Evolutionary conservation across 192 early-diverging fungal genomes (phyloP).

Genomic region (Backusella circina): DNA sequence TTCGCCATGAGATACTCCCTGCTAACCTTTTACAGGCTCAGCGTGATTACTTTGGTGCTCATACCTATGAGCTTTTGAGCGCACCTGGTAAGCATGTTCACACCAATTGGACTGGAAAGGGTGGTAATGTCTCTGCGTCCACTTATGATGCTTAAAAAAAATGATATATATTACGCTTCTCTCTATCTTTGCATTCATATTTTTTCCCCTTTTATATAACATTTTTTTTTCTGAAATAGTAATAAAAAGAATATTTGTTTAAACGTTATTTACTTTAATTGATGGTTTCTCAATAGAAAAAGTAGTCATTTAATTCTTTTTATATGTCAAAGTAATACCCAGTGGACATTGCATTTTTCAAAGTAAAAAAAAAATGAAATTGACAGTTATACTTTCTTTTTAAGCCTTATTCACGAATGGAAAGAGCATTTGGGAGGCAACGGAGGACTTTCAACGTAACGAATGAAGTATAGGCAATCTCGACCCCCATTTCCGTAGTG

Average conservation of each 20-base stretch:
- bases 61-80: conserved; percentile 87
- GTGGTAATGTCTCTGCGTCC: conserved; percentile 62
- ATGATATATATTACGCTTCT: not conserved
- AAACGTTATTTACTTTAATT: not conserved
- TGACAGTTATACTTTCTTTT: no score
- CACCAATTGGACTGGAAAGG: conserved; percentile 98
- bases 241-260: not conserved
- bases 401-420: no score
- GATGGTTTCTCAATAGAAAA: not conserved
- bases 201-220: not conserved
- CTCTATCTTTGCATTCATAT: not conserved
- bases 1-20: conserved; percentile 83
- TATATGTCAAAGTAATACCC: no score
- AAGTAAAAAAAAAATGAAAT: no score
- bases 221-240: not conserved
- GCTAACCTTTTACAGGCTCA: conserved; percentile 97
- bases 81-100: conserved; percentile 63
- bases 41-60: conserved; percentile 99
- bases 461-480: no score
- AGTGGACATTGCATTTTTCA: no score
- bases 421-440: no score
- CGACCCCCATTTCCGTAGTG: no score
- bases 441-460: no score
- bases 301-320: no score
- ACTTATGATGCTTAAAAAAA: conserved; percentile 54